A percentile compares a stretch with the other conserved stretches of the same genome.
Evolutionary conservation across 495 filamentous ascomycete genomes (phyloP).

Genomic region (Aspergillus kassunensis): DNA sequence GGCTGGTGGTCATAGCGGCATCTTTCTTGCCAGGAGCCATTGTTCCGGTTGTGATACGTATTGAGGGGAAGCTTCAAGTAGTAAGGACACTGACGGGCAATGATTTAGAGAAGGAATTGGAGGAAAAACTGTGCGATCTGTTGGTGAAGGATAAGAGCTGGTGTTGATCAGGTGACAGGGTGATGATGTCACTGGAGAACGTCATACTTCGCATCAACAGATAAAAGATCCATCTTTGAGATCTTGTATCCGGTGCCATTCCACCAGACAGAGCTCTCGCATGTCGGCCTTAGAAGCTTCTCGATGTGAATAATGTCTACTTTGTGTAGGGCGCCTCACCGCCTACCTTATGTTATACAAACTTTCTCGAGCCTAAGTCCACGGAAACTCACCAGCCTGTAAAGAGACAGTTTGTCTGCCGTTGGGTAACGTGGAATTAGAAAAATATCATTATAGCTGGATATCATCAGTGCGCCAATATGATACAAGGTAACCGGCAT

Average conservation of each 20-base stretch:
- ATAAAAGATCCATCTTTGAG: not conserved
- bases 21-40: conserved; percentile 25
- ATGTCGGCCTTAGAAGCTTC: too few species aligned
- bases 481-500: not conserved
- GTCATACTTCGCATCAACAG: not conserved
- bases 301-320: too few species aligned
- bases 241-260: not conserved
- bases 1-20: not conserved
- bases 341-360: too few species aligned
- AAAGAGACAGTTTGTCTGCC: too few species aligned
- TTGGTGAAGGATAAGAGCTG: conserved; percentile 1
- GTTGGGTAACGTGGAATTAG: too few species aligned
- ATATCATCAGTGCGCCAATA: not conserved
- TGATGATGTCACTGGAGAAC: conserved; percentile 33
- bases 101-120: not conserved
- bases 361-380: too few species aligned
- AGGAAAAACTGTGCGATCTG: not conserved
- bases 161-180: conserved; percentile 26
- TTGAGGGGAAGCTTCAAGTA: not conserved
- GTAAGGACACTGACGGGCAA: not conserved
- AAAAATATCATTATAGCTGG: not conserved
- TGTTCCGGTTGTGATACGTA: not conserved
- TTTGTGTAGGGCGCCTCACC: too few species aligned
- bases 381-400: too few species aligned
- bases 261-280: too few species aligned